phyloP scores from a whole-genome alignment of 1,284 basidiomycete species.

The Caloboletus firmus region DNA sequence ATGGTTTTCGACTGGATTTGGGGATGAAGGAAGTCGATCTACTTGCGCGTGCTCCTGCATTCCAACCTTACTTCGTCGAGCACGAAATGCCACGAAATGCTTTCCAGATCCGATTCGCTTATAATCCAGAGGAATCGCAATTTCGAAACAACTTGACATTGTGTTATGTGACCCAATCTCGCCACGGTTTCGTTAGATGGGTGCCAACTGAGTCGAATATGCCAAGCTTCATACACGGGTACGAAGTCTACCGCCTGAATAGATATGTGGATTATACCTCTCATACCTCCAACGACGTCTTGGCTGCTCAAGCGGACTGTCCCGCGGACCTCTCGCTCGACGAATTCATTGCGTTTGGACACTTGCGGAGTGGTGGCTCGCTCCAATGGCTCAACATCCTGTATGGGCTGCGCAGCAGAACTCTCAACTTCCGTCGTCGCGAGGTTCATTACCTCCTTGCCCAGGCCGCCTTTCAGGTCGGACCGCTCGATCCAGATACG shows the following conservation, averaged over 20 bases:
- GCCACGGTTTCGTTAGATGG: no score
- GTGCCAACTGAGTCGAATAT: no score
- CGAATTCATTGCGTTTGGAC: constrained; percentile 43
- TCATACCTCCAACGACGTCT: constrained; percentile 36
- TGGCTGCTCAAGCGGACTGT: constrained; percentile 25
- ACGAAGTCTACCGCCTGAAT: no score
- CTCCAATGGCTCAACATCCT: constrained; percentile 42
- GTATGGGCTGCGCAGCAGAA: constrained; percentile 12
- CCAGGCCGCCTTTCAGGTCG: constrained; percentile 45
- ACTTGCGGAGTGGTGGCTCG: constrained; percentile 42
- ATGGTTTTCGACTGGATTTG: no score
- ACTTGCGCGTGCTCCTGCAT: background rate
- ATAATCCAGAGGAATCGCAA: background rate
- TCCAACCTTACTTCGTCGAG: background rate
- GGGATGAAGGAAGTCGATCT: background rate
- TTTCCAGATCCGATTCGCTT: background rate
- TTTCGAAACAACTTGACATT: background rate
- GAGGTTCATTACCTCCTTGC: constrained; percentile 41
- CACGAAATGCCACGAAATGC: background rate
- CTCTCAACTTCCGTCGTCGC: constrained; percentile 37
- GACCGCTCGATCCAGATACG: constrained; percentile 22
- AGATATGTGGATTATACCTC: constrained; percentile 19
- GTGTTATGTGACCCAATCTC: background rate
- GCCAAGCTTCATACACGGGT: no score
- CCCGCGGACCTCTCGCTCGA: constrained; percentile 39